Evolutionary conservation across 139 green algal species (phyloP).

Genomic region (Haematococcus lacustris): DNA sequence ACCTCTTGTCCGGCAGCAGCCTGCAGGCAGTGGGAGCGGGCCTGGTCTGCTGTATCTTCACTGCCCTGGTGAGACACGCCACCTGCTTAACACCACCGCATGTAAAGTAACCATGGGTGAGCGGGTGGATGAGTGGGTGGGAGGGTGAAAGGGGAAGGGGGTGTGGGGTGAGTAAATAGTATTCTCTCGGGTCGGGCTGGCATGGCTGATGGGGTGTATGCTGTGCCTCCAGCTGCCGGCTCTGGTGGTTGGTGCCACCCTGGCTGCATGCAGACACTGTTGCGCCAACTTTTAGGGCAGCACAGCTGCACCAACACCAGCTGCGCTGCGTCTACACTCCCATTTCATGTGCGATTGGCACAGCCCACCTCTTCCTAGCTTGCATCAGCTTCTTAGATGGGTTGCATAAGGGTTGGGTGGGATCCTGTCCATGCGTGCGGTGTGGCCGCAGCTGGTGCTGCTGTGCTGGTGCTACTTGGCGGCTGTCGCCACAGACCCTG

Average conservation of each 20-base stretch:
- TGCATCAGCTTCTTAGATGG: background rate
- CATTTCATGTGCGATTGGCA: too few species aligned
- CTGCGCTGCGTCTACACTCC: background rate
- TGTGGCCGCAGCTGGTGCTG: constrained; percentile 51
- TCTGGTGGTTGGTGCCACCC: too few species aligned
- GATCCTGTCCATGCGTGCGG: background rate
- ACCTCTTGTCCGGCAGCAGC: background rate
- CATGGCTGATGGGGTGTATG: too few species aligned
- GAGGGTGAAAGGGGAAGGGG: background rate
- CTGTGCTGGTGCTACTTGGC: constrained; percentile 91
- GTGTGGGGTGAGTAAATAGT: too few species aligned
- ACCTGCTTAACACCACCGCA: too few species aligned
- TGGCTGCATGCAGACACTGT: background rate
- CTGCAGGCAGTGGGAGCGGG: background rate
- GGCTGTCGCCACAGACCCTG: constrained; percentile 70
- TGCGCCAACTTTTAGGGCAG: background rate
- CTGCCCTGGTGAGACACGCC: constrained; percentile 1
- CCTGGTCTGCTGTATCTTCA: background rate
- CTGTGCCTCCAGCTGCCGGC: too few species aligned
- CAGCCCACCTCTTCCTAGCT: background rate
- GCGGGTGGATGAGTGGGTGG: too few species aligned
- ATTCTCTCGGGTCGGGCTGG: too few species aligned
- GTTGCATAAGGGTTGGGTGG: background rate
- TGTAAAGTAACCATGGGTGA: too few species aligned
- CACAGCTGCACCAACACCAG: background rate